Evolutionary conservation across 495 filamentous ascomycete genomes (phyloP).

Genomic region (Hypoxylon intermedium): DNA sequence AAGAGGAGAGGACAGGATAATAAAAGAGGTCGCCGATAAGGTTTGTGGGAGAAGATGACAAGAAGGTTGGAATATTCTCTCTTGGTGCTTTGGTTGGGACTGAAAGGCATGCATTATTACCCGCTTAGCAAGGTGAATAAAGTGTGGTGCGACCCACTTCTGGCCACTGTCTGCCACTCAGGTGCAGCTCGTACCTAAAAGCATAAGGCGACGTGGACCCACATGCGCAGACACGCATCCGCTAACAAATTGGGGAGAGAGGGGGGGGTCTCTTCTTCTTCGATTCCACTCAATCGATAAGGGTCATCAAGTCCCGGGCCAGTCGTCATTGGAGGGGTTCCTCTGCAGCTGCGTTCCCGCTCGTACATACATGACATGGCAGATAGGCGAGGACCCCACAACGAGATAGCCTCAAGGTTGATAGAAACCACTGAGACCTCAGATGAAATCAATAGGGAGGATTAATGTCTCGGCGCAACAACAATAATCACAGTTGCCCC

Average conservation of each 20-base stretch:
- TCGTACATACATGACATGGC: slow-evolving; percentile 20
- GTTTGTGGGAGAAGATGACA: slow-evolving; percentile 32
- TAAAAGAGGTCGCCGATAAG: slow-evolving; percentile 1
- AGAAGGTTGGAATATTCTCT: slow-evolving; percentile 34
- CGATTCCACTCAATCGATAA: slow-evolving; percentile 35
- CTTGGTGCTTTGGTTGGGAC: slow-evolving; percentile 23
- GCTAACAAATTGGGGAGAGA: slow-evolving; percentile 13
- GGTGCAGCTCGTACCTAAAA: slow-evolving; percentile 27
- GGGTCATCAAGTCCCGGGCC: slow-evolving; percentile 16
- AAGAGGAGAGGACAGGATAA: slow-evolving; percentile 10
- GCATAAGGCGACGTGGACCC: slow-evolving; percentile 21
- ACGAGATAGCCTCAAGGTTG: slow-evolving; percentile 25
- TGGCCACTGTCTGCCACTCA: slow-evolving; percentile 6
- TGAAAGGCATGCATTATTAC: slow-evolving; percentile 34
- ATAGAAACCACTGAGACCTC: too few species aligned
- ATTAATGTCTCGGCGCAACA: too few species aligned
- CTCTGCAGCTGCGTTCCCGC: slow-evolving; percentile 12
- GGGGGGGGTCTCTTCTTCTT: too few species aligned
- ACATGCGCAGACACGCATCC: slow-evolving; percentile 3
- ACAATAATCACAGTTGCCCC: too few species aligned
- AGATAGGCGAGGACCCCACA: slow-evolving; percentile 24
- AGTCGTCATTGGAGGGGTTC: slow-evolving; percentile 33
- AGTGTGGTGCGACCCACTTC: slow-evolving; percentile 34
- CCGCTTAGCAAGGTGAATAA: slow-evolving; percentile 21
- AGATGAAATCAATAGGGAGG: too few species aligned